phyloP scores from a whole-genome alignment of 495 filamentous ascomycete species.

The Neurospora sp. region DNA sequence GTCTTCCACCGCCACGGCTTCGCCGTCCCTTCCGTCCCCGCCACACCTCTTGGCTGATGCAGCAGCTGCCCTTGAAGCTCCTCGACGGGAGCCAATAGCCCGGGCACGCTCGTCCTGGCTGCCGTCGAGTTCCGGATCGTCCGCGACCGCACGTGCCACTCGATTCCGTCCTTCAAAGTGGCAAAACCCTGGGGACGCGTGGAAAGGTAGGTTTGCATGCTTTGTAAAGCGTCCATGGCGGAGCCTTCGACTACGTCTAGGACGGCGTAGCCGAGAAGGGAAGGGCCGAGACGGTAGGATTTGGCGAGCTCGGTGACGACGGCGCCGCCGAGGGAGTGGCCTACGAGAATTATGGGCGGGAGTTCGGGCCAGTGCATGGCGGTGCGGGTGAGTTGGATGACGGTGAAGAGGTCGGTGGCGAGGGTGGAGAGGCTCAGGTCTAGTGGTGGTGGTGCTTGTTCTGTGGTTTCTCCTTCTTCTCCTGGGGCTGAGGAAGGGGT shows the following conservation, averaged over 20 bases:
- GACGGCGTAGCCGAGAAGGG: constrained; percentile 77
- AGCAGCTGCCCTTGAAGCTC: background rate
- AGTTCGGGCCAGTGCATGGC: constrained; percentile 60
- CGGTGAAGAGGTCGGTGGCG: constrained; percentile 58
- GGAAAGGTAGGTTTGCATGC: constrained; percentile 85
- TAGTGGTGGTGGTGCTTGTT: constrained; percentile 21
- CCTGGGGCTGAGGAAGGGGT: background rate
- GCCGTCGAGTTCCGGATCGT: constrained; percentile 76
- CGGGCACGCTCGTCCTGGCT: constrained; percentile 81
- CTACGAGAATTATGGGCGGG: constrained; percentile 72
- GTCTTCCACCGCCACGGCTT: constrained; percentile 74
- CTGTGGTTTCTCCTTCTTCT: constrained; percentile 20
- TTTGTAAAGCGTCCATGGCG: constrained; percentile 82
- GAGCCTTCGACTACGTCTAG: constrained; percentile 90
- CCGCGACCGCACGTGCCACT: constrained; percentile 89
- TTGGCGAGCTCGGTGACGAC: constrained; percentile 78
- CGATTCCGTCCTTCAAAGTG: constrained; percentile 65
- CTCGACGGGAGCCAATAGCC: constrained; percentile 42
- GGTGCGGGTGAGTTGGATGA: constrained; percentile 52
- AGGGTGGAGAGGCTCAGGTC: constrained; percentile 63
- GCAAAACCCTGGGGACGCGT: constrained; percentile 73
- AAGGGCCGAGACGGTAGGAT: constrained; percentile 30
- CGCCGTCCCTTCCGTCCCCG: constrained; percentile 8
- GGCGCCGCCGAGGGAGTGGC: constrained; percentile 94
- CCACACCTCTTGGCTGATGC: constrained; percentile 9